Base-by-base conservation (phyloP, 306 rosid genomes). In the Ziziphus jujuba region DNA sequence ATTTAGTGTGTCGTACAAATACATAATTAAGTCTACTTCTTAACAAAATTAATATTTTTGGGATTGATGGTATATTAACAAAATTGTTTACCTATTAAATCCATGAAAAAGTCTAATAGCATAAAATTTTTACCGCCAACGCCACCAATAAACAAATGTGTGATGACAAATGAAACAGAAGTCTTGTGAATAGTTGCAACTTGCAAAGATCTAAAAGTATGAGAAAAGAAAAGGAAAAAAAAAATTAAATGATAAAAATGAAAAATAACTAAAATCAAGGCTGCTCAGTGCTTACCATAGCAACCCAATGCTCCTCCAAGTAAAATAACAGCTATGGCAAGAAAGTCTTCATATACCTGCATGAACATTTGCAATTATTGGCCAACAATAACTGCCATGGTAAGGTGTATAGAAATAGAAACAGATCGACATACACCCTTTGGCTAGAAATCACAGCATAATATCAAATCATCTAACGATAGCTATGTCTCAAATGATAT, bases 291-390 rank as follows among this genome's bases (percentile, higher is more conserved):
- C 68, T 86, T 76, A 86, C 96, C 87, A 19, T 84, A 89, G 77
- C 66, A 84, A 36, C 90, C 92, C 61, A 89, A 79, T 70, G 81
- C 88, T 35, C 76, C 90, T 60, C 87, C 90, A 59, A 85, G 47
- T 52, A 59, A 58, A 70, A 89, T 82, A 43, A 59, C 62, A 58
- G 80, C 35, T 21, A 74, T 64, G 10, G 87, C 72, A 24, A 89
- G 76, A 69, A 84, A 67, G 44, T 74, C 77, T 69, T 84, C 92
- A 71, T 84, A 89, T 52, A 77, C 90, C 96, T 86, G 84, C 73
- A 71, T 17, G 13, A 60, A 76, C 7, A 15, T 44, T 69, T 69
- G 64, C 47, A 63, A 72, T 75, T 24, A 65, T 38, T 49, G 35
- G 48, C 63, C 47, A 68, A 36, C 51, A 56, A 54, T 45, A 58